Evolutionary conservation across 768 basidiomycete genomes (phyloP).

Genomic region (Galerina marginata): DNA sequence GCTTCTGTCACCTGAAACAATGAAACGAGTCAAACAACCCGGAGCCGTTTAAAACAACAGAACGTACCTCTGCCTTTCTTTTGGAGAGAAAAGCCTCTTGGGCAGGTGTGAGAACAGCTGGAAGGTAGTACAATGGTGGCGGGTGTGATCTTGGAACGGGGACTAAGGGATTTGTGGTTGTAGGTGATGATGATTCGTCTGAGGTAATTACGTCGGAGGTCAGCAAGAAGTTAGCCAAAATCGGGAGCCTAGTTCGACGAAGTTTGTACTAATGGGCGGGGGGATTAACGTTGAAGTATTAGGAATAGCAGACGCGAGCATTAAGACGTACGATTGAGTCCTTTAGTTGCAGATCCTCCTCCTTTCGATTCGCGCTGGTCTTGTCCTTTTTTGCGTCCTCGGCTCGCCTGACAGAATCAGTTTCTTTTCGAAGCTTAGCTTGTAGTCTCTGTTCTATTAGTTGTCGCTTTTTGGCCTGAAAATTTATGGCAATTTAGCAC

Average conservation of each 20-base stretch:
- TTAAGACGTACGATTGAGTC: conserved; percentile 72
- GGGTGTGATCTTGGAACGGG: conserved; percentile 69
- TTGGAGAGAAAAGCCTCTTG: conserved; percentile 71
- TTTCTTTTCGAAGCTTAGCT: conserved; percentile 83
- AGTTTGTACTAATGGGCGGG: conserved; percentile 63
- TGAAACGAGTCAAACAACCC: conserved; percentile 1
- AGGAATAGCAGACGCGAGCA: background rate
- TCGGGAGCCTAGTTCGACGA: conserved; percentile 71
- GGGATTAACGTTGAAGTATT: background rate
- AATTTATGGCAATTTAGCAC: background rate
- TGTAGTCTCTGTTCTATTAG: conserved; percentile 85
- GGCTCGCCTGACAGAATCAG: conserved; percentile 82
- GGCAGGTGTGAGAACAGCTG: conserved; percentile 65
- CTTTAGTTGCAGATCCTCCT: conserved; percentile 82
- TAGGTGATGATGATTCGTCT: conserved; percentile 39
- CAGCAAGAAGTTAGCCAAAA: conserved; percentile 75
- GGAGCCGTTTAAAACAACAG: background rate
- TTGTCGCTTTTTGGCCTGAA: conserved; percentile 82
- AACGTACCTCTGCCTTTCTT: conserved; percentile 66
- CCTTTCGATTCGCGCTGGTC: conserved; percentile 73
- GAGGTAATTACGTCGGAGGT: conserved; percentile 72
- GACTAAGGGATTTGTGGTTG: conserved; percentile 44
- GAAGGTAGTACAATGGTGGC: conserved; percentile 80
- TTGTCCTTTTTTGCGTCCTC: conserved; percentile 90
- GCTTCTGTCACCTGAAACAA: conserved; percentile 59